Conservation (phyloP, 2,329 filamentous ascomycete species). For the Exophiala alcalophila region DNA sequence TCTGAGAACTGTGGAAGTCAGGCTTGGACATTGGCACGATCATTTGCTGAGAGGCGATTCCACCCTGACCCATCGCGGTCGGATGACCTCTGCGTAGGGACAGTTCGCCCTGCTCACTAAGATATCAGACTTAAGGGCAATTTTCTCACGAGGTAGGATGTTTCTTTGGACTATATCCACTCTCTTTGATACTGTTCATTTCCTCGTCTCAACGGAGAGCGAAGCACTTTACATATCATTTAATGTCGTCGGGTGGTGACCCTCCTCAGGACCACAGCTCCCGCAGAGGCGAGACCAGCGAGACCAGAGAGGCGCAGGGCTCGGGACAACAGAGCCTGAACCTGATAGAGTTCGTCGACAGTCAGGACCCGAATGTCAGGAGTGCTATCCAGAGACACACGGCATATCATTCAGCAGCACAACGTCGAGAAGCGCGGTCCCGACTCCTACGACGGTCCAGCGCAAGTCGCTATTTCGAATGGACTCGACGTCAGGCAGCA, state of each 20-base stretch:
- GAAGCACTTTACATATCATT: too few relatives aligned
- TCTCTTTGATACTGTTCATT: too few relatives aligned
- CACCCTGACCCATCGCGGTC: too few relatives aligned
- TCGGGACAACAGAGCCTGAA: constrained; percentile 11
- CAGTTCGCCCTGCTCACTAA: too few relatives aligned
- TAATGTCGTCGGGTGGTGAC: constrained; percentile 22
- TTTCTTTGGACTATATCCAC: too few relatives aligned
- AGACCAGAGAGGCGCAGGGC: constrained; percentile 9
- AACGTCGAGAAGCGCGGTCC: constrained; percentile 27
- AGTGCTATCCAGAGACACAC: constrained; percentile 31
- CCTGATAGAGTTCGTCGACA: constrained; percentile 28
- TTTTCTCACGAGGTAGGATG: too few relatives aligned
- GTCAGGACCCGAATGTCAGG: constrained; percentile 28
- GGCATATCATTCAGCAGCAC: constrained; percentile 28
- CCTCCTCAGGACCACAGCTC: constrained; percentile 14
- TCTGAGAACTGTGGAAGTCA: too few relatives aligned
- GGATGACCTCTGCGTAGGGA: too few relatives aligned
- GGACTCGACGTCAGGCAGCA: constrained; percentile 19
- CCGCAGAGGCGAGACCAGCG: neutral
- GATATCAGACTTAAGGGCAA: too few relatives aligned
- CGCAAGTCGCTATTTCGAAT: constrained; percentile 27
- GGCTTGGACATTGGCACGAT: too few relatives aligned
- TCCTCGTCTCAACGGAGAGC: too few relatives aligned
- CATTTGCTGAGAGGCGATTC: too few relatives aligned
- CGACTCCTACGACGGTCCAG: constrained; percentile 20